Base-by-base conservation (phyloP, 352 stramenopile species). In the Pythium rhizo-oryzae region DNA sequence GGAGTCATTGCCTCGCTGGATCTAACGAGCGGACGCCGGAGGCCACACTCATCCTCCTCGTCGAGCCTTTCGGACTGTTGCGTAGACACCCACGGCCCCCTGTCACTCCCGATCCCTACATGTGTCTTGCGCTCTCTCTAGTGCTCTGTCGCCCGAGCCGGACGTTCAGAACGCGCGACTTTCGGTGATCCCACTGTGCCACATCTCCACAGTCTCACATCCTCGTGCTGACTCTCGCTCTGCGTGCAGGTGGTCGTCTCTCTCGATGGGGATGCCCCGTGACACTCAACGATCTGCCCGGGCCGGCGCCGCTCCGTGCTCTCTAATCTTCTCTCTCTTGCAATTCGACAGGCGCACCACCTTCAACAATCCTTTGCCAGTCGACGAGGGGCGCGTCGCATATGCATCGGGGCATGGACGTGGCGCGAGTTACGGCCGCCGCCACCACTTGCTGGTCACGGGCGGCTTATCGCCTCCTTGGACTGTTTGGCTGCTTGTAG, bases 361-460 rank as follows among this genome's bases (percentile, higher is more conserved):
- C 44, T 51, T 51, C 44, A 51, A 51, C 44, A n/a, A 28, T 51
- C 44, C 44, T 16, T n/a, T 23, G 28, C 19, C 52, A 39, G 50
- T 57, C 37, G 50, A 24, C n/a, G 47, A 57, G 52, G 13, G 28
- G 28, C 25, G n/a, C 28, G 52, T 21, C 25, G n/a, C 18, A 18
- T 33, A 41, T 15, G 8, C 35, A 41, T 11, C 12, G 35, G 35
- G 35, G 13, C 35, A 2, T 41, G 12, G 35, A 15, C 8, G 35
- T 2, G 8, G 35, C 15, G 18, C 18, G 18, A 2, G 13, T 16
- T 61, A 61, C 33, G 55, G 54, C 19, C 63, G 46, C 44, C 57
- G 43, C 65, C 65, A 71, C 65, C 65, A 71, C 30, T 71, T 71
- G 33, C 65, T 71, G 6, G 65, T 71, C 56, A 66, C 43, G 1